phyloP scores from a whole-genome alignment of 2,329 filamentous ascomycete genomes.

The Orbilia ellipsospora region DNA sequence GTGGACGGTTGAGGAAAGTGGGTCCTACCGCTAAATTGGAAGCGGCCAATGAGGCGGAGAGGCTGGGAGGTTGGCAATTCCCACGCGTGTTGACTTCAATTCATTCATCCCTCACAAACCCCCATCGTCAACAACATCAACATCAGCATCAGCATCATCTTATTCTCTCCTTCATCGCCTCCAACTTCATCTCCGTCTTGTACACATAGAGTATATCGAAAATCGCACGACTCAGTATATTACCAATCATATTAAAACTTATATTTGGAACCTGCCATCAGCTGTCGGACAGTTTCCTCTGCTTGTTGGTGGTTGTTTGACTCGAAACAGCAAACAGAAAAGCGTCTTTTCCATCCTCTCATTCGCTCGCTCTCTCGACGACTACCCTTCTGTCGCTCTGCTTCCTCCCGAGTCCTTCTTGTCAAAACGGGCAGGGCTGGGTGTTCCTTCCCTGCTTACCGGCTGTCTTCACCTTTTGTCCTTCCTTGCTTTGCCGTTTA shows the following conservation, averaged over 20 bases:
- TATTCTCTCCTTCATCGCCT: too few relatives aligned
- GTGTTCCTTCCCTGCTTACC: constrained; percentile 1
- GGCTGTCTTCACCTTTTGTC: too few relatives aligned
- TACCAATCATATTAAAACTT: too few relatives aligned
- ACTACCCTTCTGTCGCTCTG: constrained; percentile 10
- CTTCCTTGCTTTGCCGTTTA: constrained; percentile 9
- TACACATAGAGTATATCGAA: too few relatives aligned
- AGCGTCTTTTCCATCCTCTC: constrained; percentile 15
- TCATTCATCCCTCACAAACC: background rate
- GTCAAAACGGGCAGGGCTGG: background rate
- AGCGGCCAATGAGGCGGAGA: constrained; percentile 4
- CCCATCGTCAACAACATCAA: constrained; percentile 8
- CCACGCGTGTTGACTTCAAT: constrained; percentile 8
- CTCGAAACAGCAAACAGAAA: constrained; percentile 22
- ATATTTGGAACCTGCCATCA: background rate
- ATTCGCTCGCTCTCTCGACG: constrained; percentile 21
- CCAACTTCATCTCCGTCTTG: background rate
- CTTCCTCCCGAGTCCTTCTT: background rate
- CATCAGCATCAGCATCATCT: background rate
- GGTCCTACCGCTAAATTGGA: too few relatives aligned
- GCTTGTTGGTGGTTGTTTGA: constrained; percentile 10
- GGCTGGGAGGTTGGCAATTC: constrained; percentile 5
- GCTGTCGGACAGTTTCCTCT: constrained; percentile 9
- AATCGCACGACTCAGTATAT: too few relatives aligned
- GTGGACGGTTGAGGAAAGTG: too few relatives aligned